These are phyloP conservation scores for Psilocybe azurescens DNA, from an alignment of 768 basidiomycete species.

Conservation along the genomic window DNA sequence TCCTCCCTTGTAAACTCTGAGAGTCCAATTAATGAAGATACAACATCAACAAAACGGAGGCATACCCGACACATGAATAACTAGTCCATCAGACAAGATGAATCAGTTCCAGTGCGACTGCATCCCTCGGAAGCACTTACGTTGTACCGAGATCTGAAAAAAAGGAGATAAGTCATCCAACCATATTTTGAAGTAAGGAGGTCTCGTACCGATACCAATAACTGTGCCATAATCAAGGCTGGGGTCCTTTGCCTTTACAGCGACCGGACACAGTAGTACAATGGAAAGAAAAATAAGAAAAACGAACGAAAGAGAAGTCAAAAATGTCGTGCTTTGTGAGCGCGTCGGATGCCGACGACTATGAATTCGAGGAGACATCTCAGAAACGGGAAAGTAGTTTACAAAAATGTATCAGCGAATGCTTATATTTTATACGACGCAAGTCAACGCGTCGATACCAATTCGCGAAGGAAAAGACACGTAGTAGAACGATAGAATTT, in stretches of 20 bases:
- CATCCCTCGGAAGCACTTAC: constrained; percentile 35
- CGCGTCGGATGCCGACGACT: constrained; percentile 44
- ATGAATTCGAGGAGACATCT: constrained; percentile 67
- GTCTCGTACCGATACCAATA: constrained; percentile 73
- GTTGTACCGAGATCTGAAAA: constrained; percentile 78
- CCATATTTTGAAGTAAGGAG: not conserved
- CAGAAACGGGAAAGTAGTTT: constrained; percentile 29
- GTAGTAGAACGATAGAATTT: not conserved
- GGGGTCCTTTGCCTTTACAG: constrained; percentile 52
- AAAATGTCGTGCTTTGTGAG: constrained; percentile 17
- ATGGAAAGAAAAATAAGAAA: constrained; percentile 63
- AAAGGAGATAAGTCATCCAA: not conserved
- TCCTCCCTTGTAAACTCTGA: constrained; percentile 55
- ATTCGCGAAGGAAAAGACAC: not conserved
- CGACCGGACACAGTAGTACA: constrained; percentile 69
- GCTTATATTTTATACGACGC: not conserved
- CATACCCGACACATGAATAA: constrained; percentile 69
- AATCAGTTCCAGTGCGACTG: constrained; percentile 6
- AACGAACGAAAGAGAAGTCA: constrained; percentile 49
- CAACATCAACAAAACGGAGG: not conserved
- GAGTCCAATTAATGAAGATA: constrained; percentile 16
- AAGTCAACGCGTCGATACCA: not conserved
- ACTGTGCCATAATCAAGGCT: constrained; percentile 76
- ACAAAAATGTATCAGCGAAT: not conserved
- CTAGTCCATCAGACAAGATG: constrained; percentile 34